A percentile compares a stretch with the other conserved stretches of the same genome.
These are phyloP conservation scores for Lasiodiplodia theobromae DNA, from an alignment of 2,329 filamentous ascomycete genomes.

Conservation along the genomic window DNA sequence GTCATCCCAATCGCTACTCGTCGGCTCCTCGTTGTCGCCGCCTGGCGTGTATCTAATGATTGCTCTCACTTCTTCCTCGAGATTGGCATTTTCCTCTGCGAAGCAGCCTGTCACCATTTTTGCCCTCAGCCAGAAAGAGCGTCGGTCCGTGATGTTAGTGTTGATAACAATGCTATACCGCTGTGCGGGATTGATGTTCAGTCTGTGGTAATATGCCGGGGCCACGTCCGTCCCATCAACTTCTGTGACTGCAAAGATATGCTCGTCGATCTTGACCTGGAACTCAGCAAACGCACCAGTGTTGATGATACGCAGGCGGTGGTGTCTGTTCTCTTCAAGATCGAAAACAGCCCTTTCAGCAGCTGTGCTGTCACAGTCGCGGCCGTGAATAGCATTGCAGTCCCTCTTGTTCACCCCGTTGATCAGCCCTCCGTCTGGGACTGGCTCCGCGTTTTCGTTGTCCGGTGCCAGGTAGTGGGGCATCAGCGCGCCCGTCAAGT, in stretches of 20 bases:
- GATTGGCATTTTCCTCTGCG: conserved; percentile 57
- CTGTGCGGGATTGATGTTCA: conserved; percentile 72
- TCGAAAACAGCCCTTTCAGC: conserved; percentile 41
- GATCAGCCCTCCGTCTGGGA: conserved; percentile 53
- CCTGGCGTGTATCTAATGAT: conserved; percentile 55
- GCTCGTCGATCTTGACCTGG: conserved; percentile 67
- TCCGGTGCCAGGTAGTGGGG: conserved; percentile 61
- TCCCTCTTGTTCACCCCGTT: conserved; percentile 50
- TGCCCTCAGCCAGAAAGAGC: conserved; percentile 58
- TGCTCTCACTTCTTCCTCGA: conserved; percentile 57
- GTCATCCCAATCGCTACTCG: conserved; percentile 60
- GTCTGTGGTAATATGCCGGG: conserved; percentile 61
- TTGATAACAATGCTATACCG: conserved; percentile 71
- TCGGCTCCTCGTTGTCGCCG: conserved; percentile 34
- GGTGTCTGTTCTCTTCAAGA: conserved; percentile 62
- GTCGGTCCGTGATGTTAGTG: conserved; percentile 51
- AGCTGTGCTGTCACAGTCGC: conserved; percentile 46
- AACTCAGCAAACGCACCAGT: conserved; percentile 71
- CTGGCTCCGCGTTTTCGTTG: conserved; percentile 64
- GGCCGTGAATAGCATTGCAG: conserved; percentile 46
- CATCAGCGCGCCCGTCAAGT: conserved; percentile 56
- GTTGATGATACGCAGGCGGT: conserved; percentile 75
- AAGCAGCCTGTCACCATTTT: conserved; percentile 68
- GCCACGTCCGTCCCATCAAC: conserved; percentile 70
- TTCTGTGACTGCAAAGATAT: conserved; percentile 68